phyloP scores from a whole-genome alignment of 2,329 filamentous ascomycete genomes.

The Cordyceps cateniannulata region DNA sequence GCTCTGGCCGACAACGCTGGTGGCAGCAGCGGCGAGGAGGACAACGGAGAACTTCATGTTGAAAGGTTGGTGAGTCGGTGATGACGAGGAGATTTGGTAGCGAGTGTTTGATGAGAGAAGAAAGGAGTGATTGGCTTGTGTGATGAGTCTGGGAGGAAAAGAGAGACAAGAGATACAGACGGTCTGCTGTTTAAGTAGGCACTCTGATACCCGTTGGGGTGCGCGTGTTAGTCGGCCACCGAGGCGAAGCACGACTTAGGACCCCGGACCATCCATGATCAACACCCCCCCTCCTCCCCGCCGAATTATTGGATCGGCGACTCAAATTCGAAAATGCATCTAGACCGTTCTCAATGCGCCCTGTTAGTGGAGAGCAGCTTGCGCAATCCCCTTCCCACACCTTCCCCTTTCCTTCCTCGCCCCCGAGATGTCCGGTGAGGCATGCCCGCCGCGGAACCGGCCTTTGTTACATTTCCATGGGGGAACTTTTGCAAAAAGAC shows the following conservation, averaged over 20 bases:
- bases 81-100: not conserved
- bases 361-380: not conserved
- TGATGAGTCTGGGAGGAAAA: not conserved
- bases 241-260: not conserved
- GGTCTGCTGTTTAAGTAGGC: not conserved
- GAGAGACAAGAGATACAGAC: not conserved
- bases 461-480: not conserved
- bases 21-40: not conserved
- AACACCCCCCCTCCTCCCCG: not conserved
- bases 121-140: not conserved
- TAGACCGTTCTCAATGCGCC: not conserved
- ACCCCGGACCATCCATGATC: not conserved
- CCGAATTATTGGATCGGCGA: not conserved
- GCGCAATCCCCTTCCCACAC: not conserved
- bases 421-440: not conserved
- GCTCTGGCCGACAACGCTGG: not conserved
- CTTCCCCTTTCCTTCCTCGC: no score
- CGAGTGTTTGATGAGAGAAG: not conserved
- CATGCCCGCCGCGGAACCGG: not conserved
- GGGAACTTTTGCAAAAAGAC: not conserved
- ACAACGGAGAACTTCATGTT: constrained; percentile 4
- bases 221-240: not conserved
- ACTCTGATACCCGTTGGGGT: not conserved
- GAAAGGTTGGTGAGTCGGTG: not conserved
- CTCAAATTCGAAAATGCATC: not conserved